phyloP scores from a whole-genome alignment of 2,329 filamentous ascomycete species.

The Sarocladium oryzae region DNA sequence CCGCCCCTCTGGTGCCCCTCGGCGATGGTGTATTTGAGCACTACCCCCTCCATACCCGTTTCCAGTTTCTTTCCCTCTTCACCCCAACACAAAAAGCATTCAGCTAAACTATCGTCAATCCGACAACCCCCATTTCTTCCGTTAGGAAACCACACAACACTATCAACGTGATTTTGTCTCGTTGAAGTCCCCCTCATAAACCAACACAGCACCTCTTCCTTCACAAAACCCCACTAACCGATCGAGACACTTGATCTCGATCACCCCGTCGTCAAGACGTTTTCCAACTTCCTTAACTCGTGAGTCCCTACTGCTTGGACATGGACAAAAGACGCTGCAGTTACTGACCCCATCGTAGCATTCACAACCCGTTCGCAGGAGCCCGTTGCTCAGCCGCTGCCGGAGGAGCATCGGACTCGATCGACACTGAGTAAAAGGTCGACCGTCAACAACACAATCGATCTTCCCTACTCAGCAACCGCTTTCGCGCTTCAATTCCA shows the following conservation, averaged over 20 bases:
- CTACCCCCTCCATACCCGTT: background rate
- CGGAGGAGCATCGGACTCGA: slow-evolving; percentile 71
- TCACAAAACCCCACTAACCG: slow-evolving; percentile 16
- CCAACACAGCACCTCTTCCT: slow-evolving; percentile 2
- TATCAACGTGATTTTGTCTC: slow-evolving; percentile 6
- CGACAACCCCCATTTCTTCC: background rate
- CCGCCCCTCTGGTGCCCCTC: slow-evolving; percentile 6
- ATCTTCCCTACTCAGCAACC: slow-evolving; percentile 12
- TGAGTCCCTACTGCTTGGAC: slow-evolving; percentile 55
- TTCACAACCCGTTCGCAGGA: slow-evolving; percentile 94
- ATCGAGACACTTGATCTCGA: slow-evolving; percentile 49
- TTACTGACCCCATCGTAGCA: slow-evolving; percentile 41
- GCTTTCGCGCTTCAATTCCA: slow-evolving; percentile 16
- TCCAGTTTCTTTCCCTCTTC: background rate
- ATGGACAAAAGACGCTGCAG: no score
- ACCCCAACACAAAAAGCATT: slow-evolving; percentile 1
- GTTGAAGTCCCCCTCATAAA: slow-evolving; percentile 9
- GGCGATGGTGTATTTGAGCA: slow-evolving; percentile 3
- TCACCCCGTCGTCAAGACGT: slow-evolving; percentile 80
- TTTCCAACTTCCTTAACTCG: slow-evolving; percentile 98
- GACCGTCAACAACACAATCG: slow-evolving; percentile 15
- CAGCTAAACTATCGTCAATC: no score
- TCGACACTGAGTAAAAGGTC: slow-evolving; percentile 48
- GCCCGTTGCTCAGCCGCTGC: slow-evolving; percentile 86
- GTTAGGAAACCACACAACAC: background rate